Evolutionary conservation across 768 basidiomycete species (phyloP).

Genomic region (Tulasnella sp.): DNA sequence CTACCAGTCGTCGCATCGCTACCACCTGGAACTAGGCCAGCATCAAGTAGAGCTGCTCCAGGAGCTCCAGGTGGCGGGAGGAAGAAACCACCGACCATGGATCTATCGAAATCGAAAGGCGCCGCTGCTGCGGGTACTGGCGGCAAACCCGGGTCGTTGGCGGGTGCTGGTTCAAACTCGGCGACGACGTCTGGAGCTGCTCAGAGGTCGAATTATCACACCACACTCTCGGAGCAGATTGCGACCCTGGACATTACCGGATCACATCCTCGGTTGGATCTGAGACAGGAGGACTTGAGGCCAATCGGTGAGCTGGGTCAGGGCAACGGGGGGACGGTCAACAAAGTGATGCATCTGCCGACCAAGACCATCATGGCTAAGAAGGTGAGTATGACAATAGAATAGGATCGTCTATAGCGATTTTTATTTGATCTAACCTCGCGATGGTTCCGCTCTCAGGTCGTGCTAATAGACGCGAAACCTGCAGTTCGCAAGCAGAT

Average conservation of each 20-base stretch:
- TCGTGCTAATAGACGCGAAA: slow-evolving; percentile 93
- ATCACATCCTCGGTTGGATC: slow-evolving; percentile 68
- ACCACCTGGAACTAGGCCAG: neutral
- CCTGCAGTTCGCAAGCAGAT: slow-evolving; percentile 96
- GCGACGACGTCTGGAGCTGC: slow-evolving; percentile 32
- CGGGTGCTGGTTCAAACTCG: slow-evolving; percentile 3
- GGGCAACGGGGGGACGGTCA: slow-evolving; percentile 96
- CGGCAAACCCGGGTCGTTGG: slow-evolving; percentile 26
- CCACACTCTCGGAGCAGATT: slow-evolving; percentile 68
- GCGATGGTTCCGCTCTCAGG: slow-evolving; percentile 36
- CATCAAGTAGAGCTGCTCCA: slow-evolving; percentile 28
- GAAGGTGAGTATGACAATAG: slow-evolving; percentile 53
- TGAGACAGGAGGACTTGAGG: slow-evolving; percentile 82
- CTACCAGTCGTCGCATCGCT: slow-evolving; percentile 18
- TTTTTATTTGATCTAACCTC: neutral
- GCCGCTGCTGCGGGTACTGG: slow-evolving; percentile 17
- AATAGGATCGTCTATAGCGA: neutral
- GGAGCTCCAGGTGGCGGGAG: slow-evolving; percentile 25
- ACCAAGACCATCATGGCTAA: slow-evolving; percentile 94
- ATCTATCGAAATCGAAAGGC: slow-evolving; percentile 32
- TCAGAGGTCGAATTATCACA: slow-evolving; percentile 63
- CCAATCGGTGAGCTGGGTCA: slow-evolving; percentile 85
- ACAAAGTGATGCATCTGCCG: slow-evolving; percentile 86
- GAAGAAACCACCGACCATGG: slow-evolving; percentile 29
- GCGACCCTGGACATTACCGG: slow-evolving; percentile 72